Percentiles rank a stretch among this genome's conserved stretches.
phyloP scores from a whole-genome alignment of 1,284 basidiomycete species.

The Naganishia liquefaciens region DNA sequence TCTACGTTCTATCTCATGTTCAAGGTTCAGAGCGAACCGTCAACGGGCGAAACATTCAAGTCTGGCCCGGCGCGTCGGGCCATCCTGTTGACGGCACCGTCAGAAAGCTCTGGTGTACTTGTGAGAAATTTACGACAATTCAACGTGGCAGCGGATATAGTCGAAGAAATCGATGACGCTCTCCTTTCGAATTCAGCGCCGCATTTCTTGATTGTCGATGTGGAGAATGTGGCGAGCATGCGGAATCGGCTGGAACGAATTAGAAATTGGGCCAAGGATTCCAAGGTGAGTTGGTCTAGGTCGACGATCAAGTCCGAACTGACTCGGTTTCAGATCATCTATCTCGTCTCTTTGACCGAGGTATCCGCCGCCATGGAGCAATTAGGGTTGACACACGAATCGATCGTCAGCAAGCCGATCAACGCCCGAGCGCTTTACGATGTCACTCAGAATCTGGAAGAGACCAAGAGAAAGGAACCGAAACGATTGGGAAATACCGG shows the following conservation, averaged over 20 bases:
- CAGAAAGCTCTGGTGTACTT: conserved; percentile 8
- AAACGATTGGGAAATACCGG: neutral
- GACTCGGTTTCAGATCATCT: conserved; percentile 36
- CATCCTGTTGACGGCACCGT: conserved; percentile 9
- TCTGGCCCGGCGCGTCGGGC: neutral
- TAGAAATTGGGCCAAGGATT: neutral
- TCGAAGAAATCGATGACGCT: neutral
- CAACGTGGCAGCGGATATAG: conserved; percentile 7
- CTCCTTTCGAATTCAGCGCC: neutral
- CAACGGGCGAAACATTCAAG: neutral
- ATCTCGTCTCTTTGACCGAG: conserved; percentile 42
- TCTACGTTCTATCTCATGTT: conserved; percentile 50
- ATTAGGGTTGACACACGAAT: conserved; percentile 35
- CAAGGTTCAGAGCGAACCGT: conserved; percentile 36
- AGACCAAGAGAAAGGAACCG: conserved; percentile 2
- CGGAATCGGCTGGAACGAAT: neutral
- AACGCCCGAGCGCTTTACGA: conserved; percentile 46
- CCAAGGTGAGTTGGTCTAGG: conserved; percentile 10
- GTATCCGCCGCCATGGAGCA: conserved; percentile 34
- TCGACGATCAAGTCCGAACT: neutral
- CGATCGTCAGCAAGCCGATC: conserved; percentile 47
- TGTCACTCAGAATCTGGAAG: conserved; percentile 30
- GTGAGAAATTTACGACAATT: conserved; percentile 12
- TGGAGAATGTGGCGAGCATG: conserved; percentile 5
- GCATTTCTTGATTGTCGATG: conserved; percentile 19